Conservation (phyloP, 116 monocot species). For the Trichopus zeylanicus region DNA sequence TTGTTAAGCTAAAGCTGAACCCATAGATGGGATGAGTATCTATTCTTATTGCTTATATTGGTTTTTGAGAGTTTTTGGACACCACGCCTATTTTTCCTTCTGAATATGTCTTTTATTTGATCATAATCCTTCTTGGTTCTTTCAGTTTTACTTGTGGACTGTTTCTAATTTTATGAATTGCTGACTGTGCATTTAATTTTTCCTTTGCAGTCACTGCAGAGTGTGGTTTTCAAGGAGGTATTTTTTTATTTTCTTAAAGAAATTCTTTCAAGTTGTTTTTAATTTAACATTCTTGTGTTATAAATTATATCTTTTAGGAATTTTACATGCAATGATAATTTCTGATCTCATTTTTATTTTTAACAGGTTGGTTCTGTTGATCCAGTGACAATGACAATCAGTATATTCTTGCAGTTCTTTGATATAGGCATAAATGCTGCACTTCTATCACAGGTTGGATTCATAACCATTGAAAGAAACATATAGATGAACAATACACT, state of each 20-base stretch:
- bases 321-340: not conserved
- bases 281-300: not conserved
- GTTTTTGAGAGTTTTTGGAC: not conserved
- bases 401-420: conserved; percentile 79
- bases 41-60: too few species aligned
- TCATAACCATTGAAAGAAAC: not conserved
- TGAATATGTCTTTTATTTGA: not conserved
- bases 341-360: not conserved
- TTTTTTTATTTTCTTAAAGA: conserved; percentile 1
- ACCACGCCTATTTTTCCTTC: not conserved
- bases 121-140: not conserved
- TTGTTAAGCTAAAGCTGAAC: too few species aligned
- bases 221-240: conserved; percentile 96
- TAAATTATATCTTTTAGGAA: not conserved
- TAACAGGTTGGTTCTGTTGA: conserved; percentile 83
- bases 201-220: conserved; percentile 87
- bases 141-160: not conserved
- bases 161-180: not conserved
- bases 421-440: conserved; percentile 93
- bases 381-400: conserved; percentile 93
- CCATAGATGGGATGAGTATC: too few species aligned
- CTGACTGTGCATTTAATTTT: conserved; percentile 8
- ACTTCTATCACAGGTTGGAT: conserved; percentile 73
- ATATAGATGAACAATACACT: too few species aligned
- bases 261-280: not conserved